These are phyloP conservation scores for Mycena venus DNA, from an alignment of 768 basidiomycete genomes.

Conservation along the genomic window DNA sequence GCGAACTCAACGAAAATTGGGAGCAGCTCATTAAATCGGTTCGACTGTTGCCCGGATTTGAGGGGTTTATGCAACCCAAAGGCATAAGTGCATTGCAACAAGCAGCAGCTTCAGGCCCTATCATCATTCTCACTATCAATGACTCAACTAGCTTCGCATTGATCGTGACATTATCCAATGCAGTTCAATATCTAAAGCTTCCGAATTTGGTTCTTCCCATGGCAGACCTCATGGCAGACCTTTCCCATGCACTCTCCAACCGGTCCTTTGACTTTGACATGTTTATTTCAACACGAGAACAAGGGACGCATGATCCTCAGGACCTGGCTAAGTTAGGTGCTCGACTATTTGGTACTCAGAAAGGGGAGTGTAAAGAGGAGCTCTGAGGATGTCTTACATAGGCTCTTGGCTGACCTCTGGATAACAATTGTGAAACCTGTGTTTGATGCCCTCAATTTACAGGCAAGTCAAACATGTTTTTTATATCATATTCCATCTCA, in stretches of 20 bases:
- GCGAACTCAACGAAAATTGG: conserved; percentile 35
- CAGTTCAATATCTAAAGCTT: background rate
- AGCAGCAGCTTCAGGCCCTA: conserved; percentile 10
- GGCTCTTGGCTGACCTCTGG: background rate
- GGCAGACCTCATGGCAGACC: background rate
- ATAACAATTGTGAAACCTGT: background rate
- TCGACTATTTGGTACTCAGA: background rate
- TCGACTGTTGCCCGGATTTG: conserved; percentile 31
- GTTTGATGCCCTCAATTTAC: background rate
- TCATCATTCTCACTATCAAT: conserved; percentile 26
- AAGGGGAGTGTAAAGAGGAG: background rate
- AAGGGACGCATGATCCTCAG: too few species aligned
- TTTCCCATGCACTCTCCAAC: background rate
- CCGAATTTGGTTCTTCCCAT: background rate
- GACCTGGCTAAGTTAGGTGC: background rate
- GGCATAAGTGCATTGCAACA: background rate
- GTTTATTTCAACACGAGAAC: background rate
- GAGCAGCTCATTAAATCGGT: conserved; percentile 28
- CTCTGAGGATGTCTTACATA: background rate
- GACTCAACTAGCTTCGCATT: conserved; percentile 24
- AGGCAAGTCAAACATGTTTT: background rate
- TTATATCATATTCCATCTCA: background rate
- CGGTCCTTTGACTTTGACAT: background rate
- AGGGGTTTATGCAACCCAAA: conserved; percentile 37
- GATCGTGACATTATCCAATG: background rate